Percentiles rank a stretch among this genome's conserved stretches.
Evolutionary conservation across 2,329 filamentous ascomycete genomes (phyloP).

Genomic region (Cercospora sp.): DNA sequence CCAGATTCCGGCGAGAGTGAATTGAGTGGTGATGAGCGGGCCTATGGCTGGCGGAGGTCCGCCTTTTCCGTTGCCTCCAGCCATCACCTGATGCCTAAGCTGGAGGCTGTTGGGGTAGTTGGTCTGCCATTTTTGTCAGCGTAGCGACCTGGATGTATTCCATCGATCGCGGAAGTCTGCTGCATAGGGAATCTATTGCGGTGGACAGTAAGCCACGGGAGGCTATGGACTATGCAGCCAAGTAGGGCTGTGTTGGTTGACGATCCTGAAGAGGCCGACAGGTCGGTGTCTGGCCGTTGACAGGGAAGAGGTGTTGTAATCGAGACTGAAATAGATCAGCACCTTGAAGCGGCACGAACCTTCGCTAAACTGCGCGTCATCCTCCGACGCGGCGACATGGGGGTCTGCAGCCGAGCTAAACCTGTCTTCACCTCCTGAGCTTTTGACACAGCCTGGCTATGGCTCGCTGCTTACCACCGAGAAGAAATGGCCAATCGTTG

Average conservation of each 20-base stretch:
- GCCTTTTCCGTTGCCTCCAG: background rate
- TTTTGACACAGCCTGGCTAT: background rate
- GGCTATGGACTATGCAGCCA: background rate
- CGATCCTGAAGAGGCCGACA: background rate
- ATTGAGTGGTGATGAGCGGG: background rate
- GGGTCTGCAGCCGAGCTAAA: background rate
- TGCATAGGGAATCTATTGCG: background rate
- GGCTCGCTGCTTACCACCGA: background rate
- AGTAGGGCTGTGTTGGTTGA: background rate
- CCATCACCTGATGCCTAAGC: background rate
- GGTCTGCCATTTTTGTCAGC: background rate
- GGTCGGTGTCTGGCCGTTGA: background rate
- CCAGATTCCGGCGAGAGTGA: background rate
- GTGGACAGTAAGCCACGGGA: background rate
- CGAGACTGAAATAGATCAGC: slow-evolving; percentile 2
- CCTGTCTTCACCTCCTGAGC: background rate
- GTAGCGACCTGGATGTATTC: background rate
- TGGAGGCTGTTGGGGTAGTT: background rate
- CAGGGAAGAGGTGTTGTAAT: slow-evolving; percentile 3
- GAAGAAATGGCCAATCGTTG: background rate
- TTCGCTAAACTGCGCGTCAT: background rate
- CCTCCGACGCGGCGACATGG: background rate
- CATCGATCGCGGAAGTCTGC: background rate
- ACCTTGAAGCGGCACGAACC: slow-evolving; percentile 9
- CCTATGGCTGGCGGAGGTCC: background rate